Evolutionary conservation across 352 stramenopile species (phyloP).

Genomic region (Pythium guiyangense): DNA sequence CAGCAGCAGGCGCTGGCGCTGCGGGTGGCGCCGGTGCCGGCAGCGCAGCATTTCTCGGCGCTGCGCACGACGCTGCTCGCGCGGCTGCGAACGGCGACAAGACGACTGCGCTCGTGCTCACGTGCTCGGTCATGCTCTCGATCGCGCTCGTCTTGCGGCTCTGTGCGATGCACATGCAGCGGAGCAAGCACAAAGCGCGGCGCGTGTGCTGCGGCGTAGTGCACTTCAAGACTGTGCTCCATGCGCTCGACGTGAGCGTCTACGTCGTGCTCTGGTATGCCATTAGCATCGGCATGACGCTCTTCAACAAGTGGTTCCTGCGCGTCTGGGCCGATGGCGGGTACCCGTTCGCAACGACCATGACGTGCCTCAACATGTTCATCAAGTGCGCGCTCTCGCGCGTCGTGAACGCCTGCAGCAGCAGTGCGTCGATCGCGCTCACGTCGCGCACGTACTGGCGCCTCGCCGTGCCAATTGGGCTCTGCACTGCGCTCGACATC

Average conservation of each 20-base stretch:
- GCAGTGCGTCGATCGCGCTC: conserved; percentile 17
- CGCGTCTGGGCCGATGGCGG: conserved; percentile 62
- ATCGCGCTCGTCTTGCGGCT: conserved; percentile 41
- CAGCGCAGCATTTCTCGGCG: too few relatives aligned
- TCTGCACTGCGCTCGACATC: conserved; percentile 82
- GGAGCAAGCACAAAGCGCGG: neutral
- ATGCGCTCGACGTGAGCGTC: conserved; percentile 65
- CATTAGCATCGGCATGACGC: conserved; percentile 84
- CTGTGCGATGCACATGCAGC: neutral
- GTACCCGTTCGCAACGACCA: conserved; percentile 73
- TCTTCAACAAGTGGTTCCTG: conserved; percentile 85
- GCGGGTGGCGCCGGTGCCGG: too few relatives aligned
- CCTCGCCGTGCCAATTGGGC: conserved; percentile 69
- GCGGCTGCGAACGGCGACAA: conserved; percentile 21
- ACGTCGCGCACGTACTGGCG: conserved; percentile 45
- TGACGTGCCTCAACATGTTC: conserved; percentile 81
- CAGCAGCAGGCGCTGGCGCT: too few relatives aligned
- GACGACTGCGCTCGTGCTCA: conserved; percentile 43
- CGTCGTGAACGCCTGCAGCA: conserved; percentile 45
- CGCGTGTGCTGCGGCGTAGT: conserved; percentile 13
- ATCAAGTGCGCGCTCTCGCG: conserved; percentile 66
- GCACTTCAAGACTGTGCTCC: conserved; percentile 24
- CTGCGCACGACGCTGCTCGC: neutral
- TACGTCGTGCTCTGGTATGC: conserved; percentile 77
- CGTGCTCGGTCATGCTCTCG: conserved; percentile 58